Evolutionary conservation across 2,329 filamentous ascomycete genomes (phyloP), one percentile per base, ranked within the genome.

Genomic region (Aureobasidium sp.): DNA sequence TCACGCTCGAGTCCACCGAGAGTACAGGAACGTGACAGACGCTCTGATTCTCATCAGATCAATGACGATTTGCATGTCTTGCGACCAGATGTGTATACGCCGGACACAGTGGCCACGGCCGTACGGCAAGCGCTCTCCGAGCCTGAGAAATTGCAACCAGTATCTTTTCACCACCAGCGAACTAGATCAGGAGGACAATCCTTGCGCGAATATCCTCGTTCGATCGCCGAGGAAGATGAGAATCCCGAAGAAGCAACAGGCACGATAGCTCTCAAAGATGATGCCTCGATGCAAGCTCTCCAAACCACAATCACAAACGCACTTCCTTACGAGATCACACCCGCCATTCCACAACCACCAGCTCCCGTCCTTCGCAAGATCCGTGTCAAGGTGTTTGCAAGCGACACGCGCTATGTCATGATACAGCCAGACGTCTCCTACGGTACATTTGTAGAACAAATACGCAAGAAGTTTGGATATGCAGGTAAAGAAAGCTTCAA

Each of bases 351-450:
- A 48, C 64, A 32, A 60, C 63, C 50, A 67, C 61, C 36, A 60
- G 61, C 34, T 63, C 48, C 41, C 1, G 88, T 90, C 7, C 80
- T 94, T 62, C 84, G 84, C 65, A 78, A 92, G 75, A 86, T 97
- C 66, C 85, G 92, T 41, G 86, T 97, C 73, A 99, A 99, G 79
- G 91, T 96, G 1, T 92, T 97, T 71, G 86, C 82, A 3, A 76
- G 84, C 1, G 94, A 99, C 71, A 94, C 91, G 36, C 87, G 95
- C 64, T 97, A 96, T 74, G 89, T 97, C 66, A 91, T 97, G 84
- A 85, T 97, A 59, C 84, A 84, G 8, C 79, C 86, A 0, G 83
- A 84, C 2, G 82, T 91, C 13, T 85, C 87, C 64, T 97, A 91
- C 73, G 78, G 82, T 6, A 89, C 93, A 63, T 85, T 99, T 48